phyloP scores from a whole-genome alignment of 345 rosid genomes.

The Nephelium lappaceum region DNA sequence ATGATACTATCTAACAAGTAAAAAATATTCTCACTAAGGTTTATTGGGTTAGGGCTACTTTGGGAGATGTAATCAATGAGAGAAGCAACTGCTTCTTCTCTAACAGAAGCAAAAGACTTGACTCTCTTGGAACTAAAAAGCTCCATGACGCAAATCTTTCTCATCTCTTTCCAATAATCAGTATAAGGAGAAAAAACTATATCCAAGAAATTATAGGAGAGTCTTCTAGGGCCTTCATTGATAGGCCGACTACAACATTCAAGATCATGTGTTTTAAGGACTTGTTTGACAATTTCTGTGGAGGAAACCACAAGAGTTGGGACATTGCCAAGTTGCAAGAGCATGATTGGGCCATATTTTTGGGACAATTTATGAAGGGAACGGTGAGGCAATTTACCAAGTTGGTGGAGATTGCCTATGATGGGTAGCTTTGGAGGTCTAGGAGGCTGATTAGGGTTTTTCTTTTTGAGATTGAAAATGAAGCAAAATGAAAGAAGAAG shows the following conservation, averaged over 20 bases:
- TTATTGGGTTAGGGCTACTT: too few species aligned
- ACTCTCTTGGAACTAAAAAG: background rate
- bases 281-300: too few species aligned
- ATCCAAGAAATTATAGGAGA: background rate
- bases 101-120: background rate
- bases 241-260: too few species aligned
- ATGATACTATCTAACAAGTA: background rate
- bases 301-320: background rate
- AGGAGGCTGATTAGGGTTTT: background rate
- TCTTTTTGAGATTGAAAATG: background rate
- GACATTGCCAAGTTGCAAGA: background rate
- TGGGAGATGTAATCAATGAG: background rate
- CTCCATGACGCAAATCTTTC: background rate
- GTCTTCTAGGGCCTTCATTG: background rate
- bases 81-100: background rate
- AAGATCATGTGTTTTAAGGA: too few species aligned
- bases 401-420: slow-evolving; percentile 3
- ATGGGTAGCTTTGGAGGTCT: background rate
- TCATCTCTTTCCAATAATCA: background rate
- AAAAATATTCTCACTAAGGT: background rate
- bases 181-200: background rate
- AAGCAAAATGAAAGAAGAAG: background rate
- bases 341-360: background rate
- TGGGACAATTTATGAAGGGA: background rate
- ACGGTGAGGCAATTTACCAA: background rate